Conservation (phyloP, 2,329 filamentous ascomycete species). For the Aspergillus caelatus region DNA sequence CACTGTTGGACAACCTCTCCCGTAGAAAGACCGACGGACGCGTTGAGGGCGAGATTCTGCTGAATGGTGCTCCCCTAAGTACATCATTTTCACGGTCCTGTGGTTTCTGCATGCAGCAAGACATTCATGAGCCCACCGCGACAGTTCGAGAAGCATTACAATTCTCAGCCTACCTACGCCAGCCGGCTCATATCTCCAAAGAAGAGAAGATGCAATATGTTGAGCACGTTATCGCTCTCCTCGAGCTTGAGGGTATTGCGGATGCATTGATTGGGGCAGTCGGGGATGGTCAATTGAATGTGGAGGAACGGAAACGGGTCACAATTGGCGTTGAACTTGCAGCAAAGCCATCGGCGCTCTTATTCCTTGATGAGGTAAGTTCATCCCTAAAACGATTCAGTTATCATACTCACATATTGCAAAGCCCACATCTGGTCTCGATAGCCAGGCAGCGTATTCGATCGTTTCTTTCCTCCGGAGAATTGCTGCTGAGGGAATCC, state of each 20-base stretch:
- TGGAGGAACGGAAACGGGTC: constrained; percentile 66
- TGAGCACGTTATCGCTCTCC: constrained; percentile 72
- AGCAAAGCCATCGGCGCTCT: constrained; percentile 77
- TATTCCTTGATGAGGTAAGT: constrained; percentile 71
- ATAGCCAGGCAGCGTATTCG: constrained; percentile 58
- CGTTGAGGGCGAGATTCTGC: constrained; percentile 65
- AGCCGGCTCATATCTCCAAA: constrained; percentile 67
- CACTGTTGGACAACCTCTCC: constrained; percentile 57
- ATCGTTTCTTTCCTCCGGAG: constrained; percentile 80
- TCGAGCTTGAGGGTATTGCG: constrained; percentile 83
- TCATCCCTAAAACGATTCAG: background rate
- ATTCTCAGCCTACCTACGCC: constrained; percentile 83
- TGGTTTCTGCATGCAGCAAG: constrained; percentile 65
- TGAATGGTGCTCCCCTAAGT: constrained; percentile 59
- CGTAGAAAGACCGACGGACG: constrained; percentile 60
- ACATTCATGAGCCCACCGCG: background rate
- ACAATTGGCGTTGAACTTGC: constrained; percentile 89
- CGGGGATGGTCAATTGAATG: constrained; percentile 64
- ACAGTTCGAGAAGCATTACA: constrained; percentile 82
- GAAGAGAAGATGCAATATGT: constrained; percentile 79
- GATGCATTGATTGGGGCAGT: constrained; percentile 83
- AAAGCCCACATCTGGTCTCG: constrained; percentile 83
- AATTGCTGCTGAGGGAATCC: constrained; percentile 78
- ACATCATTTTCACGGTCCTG: constrained; percentile 62
- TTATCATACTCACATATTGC: background rate